phyloP scores from a whole-genome alignment of 345 rosid genomes.

The sweet orange (Citrus sinensis) region DNA sequence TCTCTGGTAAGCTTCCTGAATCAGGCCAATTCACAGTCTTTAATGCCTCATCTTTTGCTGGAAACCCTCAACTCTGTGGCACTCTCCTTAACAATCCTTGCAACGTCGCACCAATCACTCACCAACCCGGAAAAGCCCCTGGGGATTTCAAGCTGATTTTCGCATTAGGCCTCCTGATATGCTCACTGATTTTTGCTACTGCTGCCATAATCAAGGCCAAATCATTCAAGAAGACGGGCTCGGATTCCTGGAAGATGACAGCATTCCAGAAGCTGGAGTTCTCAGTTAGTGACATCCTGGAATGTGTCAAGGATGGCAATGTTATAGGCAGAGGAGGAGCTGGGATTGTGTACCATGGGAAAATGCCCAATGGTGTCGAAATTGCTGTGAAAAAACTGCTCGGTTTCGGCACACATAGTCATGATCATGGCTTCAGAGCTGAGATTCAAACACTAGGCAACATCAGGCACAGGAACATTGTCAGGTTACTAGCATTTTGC shows the following conservation, averaged over 20 bases:
- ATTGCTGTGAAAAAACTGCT: constrained; percentile 66
- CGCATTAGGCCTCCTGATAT: constrained; percentile 50
- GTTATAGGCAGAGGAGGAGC: constrained; percentile 74
- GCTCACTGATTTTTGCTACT: constrained; percentile 40
- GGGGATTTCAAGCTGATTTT: constrained; percentile 45
- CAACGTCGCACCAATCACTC: constrained; percentile 26
- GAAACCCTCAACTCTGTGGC: constrained; percentile 61
- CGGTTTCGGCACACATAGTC: constrained; percentile 39
- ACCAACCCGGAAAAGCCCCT: constrained; percentile 24
- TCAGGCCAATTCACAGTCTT: constrained; percentile 53
- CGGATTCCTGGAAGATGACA: constrained; percentile 56
- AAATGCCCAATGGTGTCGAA: constrained; percentile 52
- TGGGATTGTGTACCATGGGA: constrained; percentile 60
- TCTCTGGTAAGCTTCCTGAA: constrained; percentile 59
- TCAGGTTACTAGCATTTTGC: constrained; percentile 61
- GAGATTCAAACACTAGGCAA: constrained; percentile 65
- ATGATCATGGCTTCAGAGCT: constrained; percentile 59
- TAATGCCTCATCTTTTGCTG: constrained; percentile 55
- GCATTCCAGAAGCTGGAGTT: constrained; percentile 66
- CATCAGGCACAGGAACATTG: constrained; percentile 70
- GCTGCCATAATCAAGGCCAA: constrained; percentile 50
- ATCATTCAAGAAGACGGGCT: constrained; percentile 30
- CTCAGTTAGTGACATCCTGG: constrained; percentile 42
- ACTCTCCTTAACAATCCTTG: constrained; percentile 40
- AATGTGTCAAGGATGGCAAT: constrained; percentile 63